phyloP scores from a whole-genome alignment of 75 land plant species.

The Cunninghamia lanceolata region DNA sequence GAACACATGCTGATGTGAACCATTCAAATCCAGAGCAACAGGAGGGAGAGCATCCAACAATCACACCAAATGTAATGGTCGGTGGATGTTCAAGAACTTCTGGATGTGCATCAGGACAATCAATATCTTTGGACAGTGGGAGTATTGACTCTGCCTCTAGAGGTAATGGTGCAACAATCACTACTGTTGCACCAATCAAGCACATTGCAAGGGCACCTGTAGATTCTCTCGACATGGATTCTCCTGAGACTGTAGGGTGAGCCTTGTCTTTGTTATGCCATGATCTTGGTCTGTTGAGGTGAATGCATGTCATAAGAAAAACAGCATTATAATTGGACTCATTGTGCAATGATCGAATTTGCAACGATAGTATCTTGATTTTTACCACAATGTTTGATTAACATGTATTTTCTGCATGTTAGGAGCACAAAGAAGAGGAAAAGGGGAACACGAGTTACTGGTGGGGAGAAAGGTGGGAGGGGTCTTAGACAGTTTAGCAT shows the following conservation, averaged over 20 bases:
- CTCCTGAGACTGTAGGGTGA: slow-evolving; percentile 40
- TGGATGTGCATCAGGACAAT: slow-evolving; percentile 14
- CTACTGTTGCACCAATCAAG: slow-evolving; percentile 13
- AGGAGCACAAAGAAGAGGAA: slow-evolving; percentile 54
- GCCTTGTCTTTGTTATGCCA: not conserved
- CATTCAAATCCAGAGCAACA: not conserved
- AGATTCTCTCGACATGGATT: slow-evolving; percentile 32
- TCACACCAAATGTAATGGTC: not conserved
- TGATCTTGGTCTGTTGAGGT: slow-evolving; percentile 5
- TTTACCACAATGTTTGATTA: not conserved
- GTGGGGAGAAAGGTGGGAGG: slow-evolving; percentile 51
- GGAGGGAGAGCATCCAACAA: not conserved
- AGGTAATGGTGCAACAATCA: slow-evolving; percentile 21
- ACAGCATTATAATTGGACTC: not conserved
- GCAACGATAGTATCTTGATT: not conserved
- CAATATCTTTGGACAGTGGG: slow-evolving; percentile 33
- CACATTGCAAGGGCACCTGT: slow-evolving; percentile 22
- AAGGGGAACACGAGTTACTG: slow-evolving; percentile 26
- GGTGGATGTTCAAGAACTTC: slow-evolving; percentile 11
- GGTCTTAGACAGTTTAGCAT: slow-evolving; percentile 60
- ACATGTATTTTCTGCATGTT: not conserved
- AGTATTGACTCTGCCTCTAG: slow-evolving; percentile 29
- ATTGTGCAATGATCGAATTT: not conserved
- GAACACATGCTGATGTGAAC: not conserved
- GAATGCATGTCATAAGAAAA: not conserved